Base-by-base conservation (phyloP, 441 rosid species). In the Adansonia gregorii region DNA sequence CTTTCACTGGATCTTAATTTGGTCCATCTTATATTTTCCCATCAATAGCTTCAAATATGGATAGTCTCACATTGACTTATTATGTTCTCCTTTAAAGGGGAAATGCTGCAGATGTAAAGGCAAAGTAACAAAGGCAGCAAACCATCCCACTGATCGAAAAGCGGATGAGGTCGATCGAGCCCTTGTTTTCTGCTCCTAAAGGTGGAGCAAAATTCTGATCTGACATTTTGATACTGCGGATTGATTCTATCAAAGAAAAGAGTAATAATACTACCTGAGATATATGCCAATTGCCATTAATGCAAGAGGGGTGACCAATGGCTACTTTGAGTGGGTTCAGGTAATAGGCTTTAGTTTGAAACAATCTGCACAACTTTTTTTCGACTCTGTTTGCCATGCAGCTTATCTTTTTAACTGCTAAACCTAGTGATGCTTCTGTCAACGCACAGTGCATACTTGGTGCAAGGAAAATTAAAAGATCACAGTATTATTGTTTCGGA, bases 281-380 rank as follows among this genome's bases (percentile, higher is more conserved):
- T 92, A 59, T 95, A 95, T 81, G 98, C 99, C 73, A 95, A 35
- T 35, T 35, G 39, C 39, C 39, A 3, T 35, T 35, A 35, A 92
- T 83, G 86, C 98, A 24, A 98, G 97, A 78, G 97, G 98, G 7
- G 99, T 93, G 75, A 95, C 97, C 0, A 98, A 93, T 65, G 93
- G 98, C 87, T 95, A 95, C 74, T 95, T 95, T 24, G 98, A 95
- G 84, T 93, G 97, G 99, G 99, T 95, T 72, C 98, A 93, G 98
- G 93, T 91, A 88, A 80, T 7, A 43, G 3, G 68, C 8, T 52
- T 27, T 6, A 35, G 15, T 3, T 15, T 8, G 20, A 20, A 22
- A 51, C 6, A 65, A 45, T 35, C 39, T 8, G 10, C 22, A 14
- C 11, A n/a, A 10, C 4, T 35, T 35, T 35, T 35, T 35, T 35